Evolutionary conservation across 2,329 filamentous ascomycete species (phyloP).

Genomic region (Clarireedia sp.): DNA sequence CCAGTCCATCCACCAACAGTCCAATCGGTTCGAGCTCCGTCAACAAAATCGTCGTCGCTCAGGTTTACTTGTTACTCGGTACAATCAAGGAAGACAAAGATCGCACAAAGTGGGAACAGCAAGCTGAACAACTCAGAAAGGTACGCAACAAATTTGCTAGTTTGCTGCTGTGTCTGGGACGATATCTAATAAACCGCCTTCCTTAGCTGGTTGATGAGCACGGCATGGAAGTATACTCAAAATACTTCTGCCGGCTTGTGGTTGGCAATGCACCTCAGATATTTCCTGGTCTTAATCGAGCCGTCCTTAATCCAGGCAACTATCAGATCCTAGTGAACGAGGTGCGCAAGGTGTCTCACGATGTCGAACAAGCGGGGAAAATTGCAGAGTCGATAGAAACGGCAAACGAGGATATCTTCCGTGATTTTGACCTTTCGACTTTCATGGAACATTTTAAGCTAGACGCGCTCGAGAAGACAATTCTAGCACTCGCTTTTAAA

Average conservation of each 20-base stretch:
- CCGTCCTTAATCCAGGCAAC: slow-evolving; percentile 67
- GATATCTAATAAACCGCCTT: background rate
- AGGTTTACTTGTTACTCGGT: slow-evolving; percentile 89
- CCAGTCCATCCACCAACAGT: slow-evolving; percentile 30
- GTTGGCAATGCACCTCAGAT: slow-evolving; percentile 86
- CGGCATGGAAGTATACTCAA: slow-evolving; percentile 98
- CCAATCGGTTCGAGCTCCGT: slow-evolving; percentile 53
- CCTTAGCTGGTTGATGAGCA: slow-evolving; percentile 83
- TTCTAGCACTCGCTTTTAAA: slow-evolving; percentile 84
- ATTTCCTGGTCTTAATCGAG: slow-evolving; percentile 71
- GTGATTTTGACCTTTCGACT: slow-evolving; percentile 90
- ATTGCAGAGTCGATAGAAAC: slow-evolving; percentile 91
- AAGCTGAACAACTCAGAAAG: slow-evolving; percentile 87
- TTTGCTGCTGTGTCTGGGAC: slow-evolving; percentile 3
- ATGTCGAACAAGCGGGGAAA: slow-evolving; percentile 75
- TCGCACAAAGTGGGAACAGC: slow-evolving; percentile 82
- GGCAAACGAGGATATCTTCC: slow-evolving; percentile 85
- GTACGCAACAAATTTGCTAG: slow-evolving; percentile 40
- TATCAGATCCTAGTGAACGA: slow-evolving; percentile 77
- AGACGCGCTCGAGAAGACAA: slow-evolving; percentile 78
- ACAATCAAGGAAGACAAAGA: slow-evolving; percentile 93
- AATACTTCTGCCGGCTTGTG: slow-evolving; percentile 89
- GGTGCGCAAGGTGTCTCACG: slow-evolving; percentile 76
- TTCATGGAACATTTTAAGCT: slow-evolving; percentile 96
- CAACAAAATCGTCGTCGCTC: slow-evolving; percentile 88